Evolutionary conservation across 1,284 basidiomycete genomes (phyloP).

Genomic region (Trichosporon coremiiforme): DNA sequence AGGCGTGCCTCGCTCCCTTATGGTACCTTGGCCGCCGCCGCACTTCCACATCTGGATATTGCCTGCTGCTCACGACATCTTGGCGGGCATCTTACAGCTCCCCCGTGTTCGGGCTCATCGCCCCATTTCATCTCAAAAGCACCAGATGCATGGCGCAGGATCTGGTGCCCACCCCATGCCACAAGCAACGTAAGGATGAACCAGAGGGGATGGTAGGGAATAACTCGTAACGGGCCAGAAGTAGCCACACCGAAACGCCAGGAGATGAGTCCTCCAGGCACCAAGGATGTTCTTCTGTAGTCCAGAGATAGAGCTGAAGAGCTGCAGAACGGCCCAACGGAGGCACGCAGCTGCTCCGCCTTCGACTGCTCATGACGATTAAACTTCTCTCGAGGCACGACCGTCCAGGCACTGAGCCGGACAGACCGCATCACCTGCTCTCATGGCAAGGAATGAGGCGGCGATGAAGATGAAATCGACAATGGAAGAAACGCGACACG

Average conservation of each 20-base stretch:
- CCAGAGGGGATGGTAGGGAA: background rate
- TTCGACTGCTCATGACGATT: background rate
- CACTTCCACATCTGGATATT: background rate
- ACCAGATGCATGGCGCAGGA: background rate
- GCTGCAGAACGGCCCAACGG: background rate
- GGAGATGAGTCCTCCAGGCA: background rate
- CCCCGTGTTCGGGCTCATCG: conserved; percentile 3
- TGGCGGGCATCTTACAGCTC: background rate
- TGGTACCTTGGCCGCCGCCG: background rate
- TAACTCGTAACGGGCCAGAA: background rate
- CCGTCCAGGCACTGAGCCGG: background rate
- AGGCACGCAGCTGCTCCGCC: background rate
- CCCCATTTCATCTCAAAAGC: background rate
- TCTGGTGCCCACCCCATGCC: background rate
- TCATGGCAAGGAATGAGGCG: background rate
- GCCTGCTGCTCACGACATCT: background rate
- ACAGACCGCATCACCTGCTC: background rate
- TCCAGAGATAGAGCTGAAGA: background rate
- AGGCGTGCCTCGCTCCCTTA: background rate
- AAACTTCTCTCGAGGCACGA: conserved; percentile 7
- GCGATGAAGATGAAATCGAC: background rate
- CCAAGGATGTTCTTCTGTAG: background rate
- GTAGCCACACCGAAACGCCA: background rate
- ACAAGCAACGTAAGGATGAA: background rate
- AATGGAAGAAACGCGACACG: background rate